Percentiles rank a stretch among this genome's conserved stretches.
phyloP scores from a whole-genome alignment of 2,329 filamentous ascomycete genomes.

The Colletotrichum cordylinicola region DNA sequence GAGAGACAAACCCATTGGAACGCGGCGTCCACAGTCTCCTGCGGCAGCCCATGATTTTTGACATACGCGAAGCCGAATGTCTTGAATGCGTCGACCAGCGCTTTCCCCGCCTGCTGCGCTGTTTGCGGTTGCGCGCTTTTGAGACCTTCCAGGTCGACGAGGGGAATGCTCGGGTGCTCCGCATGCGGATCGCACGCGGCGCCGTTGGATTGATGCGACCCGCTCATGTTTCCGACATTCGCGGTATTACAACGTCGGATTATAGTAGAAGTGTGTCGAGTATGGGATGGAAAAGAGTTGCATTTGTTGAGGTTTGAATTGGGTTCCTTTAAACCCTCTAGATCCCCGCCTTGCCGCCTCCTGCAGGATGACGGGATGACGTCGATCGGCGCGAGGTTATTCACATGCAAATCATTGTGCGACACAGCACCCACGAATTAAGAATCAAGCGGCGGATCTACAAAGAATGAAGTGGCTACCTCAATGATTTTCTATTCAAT shows the following conservation, averaged over 20 bases:
- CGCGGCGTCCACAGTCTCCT: constrained; percentile 39
- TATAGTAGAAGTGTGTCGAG: fast-evolving
- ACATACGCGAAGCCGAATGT: constrained; percentile 39
- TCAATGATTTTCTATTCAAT: neutral
- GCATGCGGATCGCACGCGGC: neutral
- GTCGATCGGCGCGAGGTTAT: neutral
- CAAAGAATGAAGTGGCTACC: neutral
- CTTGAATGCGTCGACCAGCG: constrained; percentile 34
- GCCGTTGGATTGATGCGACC: neutral
- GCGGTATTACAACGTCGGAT: neutral
- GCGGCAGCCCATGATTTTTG: constrained; percentile 38
- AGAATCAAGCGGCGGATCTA: neutral
- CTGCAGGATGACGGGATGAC: neutral
- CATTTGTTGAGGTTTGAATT: neutral
- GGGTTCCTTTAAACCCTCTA: neutral
- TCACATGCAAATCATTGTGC: neutral
- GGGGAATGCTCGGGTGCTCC: neutral
- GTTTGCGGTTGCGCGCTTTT: neutral
- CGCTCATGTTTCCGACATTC: neutral
- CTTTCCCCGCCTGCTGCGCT: constrained; percentile 8
- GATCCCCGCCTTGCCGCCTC: neutral
- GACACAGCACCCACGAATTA: neutral
- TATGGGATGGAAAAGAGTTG: neutral
- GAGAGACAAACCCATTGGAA: constrained; percentile 27
- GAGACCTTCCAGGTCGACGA: neutral